phyloP scores from a whole-genome alignment of 2,329 filamentous ascomycete genomes.

The Ramichloridium luteum region DNA sequence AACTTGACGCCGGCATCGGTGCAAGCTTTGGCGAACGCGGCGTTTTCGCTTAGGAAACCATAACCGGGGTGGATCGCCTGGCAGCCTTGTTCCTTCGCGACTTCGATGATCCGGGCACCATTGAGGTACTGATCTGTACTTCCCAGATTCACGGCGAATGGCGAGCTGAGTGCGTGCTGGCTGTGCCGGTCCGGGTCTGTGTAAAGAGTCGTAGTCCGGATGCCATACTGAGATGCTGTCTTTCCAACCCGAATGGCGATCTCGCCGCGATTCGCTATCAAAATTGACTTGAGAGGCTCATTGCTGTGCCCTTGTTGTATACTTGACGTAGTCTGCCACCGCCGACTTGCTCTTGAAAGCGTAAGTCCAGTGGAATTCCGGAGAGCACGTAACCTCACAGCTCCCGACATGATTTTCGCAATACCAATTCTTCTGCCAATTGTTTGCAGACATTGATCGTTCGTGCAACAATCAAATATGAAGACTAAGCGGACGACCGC shows the following conservation, averaged over 20 bases:
- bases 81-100: constrained; percentile 77
- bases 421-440: too few species aligned
- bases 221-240: constrained; percentile 78
- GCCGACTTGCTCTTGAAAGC: too few species aligned
- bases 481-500: too few species aligned
- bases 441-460: too few species aligned
- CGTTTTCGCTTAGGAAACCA: constrained; percentile 88
- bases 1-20: constrained; percentile 84
- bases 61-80: constrained; percentile 92
- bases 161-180: constrained; percentile 78
- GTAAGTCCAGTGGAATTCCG: too few species aligned
- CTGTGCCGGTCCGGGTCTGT: constrained; percentile 79
- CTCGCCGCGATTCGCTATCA: constrained; percentile 95
- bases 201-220: constrained; percentile 87
- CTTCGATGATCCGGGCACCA: constrained; percentile 77
- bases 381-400: too few species aligned
- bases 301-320: constrained; percentile 12
- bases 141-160: constrained; percentile 73
- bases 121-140: constrained; percentile 81
- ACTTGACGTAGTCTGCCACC: too few species aligned
- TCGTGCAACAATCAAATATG: too few species aligned
- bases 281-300: constrained; percentile 47
- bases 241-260: constrained; percentile 87
- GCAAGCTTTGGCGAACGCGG: constrained; percentile 76
- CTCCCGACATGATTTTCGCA: too few species aligned